Evolutionary conservation across 2,329 filamentous ascomycete genomes (phyloP).

Genomic region (Thielaviopsis punctulata): DNA sequence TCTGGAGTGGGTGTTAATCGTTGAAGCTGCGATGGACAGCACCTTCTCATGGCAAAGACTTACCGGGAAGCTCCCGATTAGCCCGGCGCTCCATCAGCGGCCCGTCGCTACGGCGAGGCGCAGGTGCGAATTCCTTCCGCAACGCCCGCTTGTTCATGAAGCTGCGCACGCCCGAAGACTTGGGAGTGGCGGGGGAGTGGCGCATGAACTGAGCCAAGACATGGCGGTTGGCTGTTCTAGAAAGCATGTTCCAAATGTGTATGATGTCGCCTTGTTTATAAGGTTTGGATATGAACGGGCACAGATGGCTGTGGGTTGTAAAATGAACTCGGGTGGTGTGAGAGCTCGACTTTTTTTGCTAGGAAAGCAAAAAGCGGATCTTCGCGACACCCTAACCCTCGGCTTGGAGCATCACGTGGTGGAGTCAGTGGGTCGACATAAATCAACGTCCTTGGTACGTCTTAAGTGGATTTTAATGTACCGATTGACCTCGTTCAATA

Average conservation of each 20-base stretch:
- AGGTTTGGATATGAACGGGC: not conserved
- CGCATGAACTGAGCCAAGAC: not conserved
- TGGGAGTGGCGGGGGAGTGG: not conserved
- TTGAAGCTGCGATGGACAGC: not conserved
- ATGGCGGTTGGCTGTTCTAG: constrained; percentile 10
- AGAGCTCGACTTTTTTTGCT: no score
- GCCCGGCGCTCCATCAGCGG: constrained; percentile 47
- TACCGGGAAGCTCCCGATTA: constrained; percentile 50
- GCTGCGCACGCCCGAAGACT: not conserved
- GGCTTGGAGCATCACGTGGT: no score
- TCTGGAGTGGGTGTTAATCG: constrained; percentile 17
- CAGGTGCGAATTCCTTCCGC: constrained; percentile 33
- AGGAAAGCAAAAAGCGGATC: no score
- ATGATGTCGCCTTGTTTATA: not conserved
- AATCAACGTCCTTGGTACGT: no score
- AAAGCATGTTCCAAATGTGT: constrained; percentile 3
- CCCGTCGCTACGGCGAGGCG: constrained; percentile 41
- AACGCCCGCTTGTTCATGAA: constrained; percentile 15
- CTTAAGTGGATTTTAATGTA: no score
- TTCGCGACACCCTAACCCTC: no score
- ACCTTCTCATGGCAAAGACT: not conserved
- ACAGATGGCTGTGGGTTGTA: not conserved
- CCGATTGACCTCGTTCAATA: not conserved
- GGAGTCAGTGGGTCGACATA: no score
- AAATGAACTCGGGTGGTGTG: no score